phyloP scores from a whole-genome alignment of 305 asterid genomes.

The Fraxinus ornus region DNA sequence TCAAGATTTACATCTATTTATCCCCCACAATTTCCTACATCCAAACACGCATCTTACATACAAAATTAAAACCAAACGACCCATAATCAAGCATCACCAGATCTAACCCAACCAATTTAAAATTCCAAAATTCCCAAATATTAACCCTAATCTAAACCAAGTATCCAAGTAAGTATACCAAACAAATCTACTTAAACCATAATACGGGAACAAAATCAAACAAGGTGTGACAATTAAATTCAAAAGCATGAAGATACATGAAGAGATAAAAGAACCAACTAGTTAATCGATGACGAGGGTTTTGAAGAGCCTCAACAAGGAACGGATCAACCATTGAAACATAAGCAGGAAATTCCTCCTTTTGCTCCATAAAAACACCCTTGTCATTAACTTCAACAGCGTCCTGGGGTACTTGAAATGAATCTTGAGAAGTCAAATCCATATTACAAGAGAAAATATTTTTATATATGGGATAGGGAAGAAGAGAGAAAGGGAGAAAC shows the following conservation, averaged over 20 bases:
- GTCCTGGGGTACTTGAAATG: not conserved
- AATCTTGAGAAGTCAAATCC: conserved; percentile 36
- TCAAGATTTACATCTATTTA: conserved; percentile 30
- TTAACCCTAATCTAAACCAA: conserved; percentile 22
- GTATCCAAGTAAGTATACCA: not conserved
- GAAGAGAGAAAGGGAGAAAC: conserved; percentile 36
- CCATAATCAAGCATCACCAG: conserved; percentile 9
- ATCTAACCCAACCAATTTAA: conserved; percentile 25
- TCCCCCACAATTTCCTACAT: not conserved
- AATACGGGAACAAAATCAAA: conserved; percentile 6
- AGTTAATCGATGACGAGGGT: conserved; percentile 96
- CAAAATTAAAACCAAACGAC: not conserved
- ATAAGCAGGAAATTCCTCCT: conserved; percentile 37
- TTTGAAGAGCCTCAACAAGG: conserved; percentile 95
- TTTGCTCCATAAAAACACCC: conserved; percentile 29
- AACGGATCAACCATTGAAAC: conserved; percentile 87
- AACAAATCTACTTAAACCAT: not conserved
- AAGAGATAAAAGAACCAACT: conserved; percentile 44
- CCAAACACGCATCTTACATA: not conserved
- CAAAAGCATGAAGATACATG: not conserved
- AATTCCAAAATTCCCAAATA: conserved; percentile 9
- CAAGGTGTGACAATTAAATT: not conserved
- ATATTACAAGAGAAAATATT: conserved; percentile 9
- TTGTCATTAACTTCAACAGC: conserved; percentile 25
- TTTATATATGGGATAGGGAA: conserved; percentile 25